Evolutionary conservation across 2,329 filamentous ascomycete species (phyloP), one percentile per base, ranked within the genome.

Genomic region (Ophiocordyceps sinensis): DNA sequence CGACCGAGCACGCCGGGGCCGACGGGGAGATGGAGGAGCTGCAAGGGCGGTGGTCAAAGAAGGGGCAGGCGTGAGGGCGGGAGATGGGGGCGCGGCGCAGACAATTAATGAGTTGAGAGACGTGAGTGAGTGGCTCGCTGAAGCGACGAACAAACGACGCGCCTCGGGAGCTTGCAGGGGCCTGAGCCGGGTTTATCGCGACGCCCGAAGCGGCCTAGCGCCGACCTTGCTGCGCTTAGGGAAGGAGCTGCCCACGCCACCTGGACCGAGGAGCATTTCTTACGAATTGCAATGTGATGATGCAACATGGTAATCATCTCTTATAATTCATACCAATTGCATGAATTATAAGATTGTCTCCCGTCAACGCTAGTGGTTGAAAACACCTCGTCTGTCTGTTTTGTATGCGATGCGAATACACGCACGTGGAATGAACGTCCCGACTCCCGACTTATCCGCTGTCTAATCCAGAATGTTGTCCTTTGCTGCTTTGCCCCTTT

Each of bases 191-290:
- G 41, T 31, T 34, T 52, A 54, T 55, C 49, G 47, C 48, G 51
- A 49, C 46, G 46, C 54, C 51, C 44, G 44, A 49, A 53, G 42
- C 15, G 48, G 54, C 31, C 46, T 59, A 59, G 56, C 43, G 51
- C 40, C 26, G 10, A 13, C 19, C 14, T 15, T 23, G 21, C 10
- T 12, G 21, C 15, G 26, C 26, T 15, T 13, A 15, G 7, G n/a
- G 14, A 17, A 15, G 32, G 23, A 7, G 23, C 23, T 19, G 19
- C 19, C 23, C 23, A 6, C 9, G 23, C 23, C 23, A 26, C n/a
- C n/a, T n/a, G n/a, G n/a, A n/a, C n/a, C n/a, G n/a, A n/a, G n/a
- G n/a, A n/a, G n/a, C n/a, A n/a, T n/a, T n/a, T n/a, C n/a, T n/a
- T n/a, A n/a, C n/a, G n/a, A n/a, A n/a, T n/a, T n/a, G n/a, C n/a